These are phyloP conservation scores for barley (Hordeum vulgare) DNA, from an alignment of 176 grass and related monocot species.

Conservation along the genomic window MorexV3_pseudomolecules_assembly NC_058520.1:200578726-200579225, in stretches of 20 bases:
- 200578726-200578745: too few relatives aligned
- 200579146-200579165: too few relatives aligned
- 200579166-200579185: too few relatives aligned
- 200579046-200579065: background rate
- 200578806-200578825: too few relatives aligned
- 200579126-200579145: too few relatives aligned
- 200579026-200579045: background rate
- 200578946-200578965: background rate
- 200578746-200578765: too few relatives aligned
- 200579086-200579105: too few relatives aligned
- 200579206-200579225: too few relatives aligned
- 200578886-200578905: background rate
- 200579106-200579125: too few relatives aligned
- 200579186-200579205: too few relatives aligned
- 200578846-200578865: background rate
- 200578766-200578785: too few relatives aligned
- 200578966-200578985: background rate
- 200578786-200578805: too few relatives aligned
- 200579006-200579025: slow-evolving; percentile 11
- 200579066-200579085: background rate
- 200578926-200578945: background rate
- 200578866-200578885: background rate
- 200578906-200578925: background rate
- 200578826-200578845: background rate
- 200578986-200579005: background rate